These are phyloP conservation scores for Blastomyces parvus DNA, from an alignment of 2,329 filamentous ascomycete species.

Conservation along the genomic window DNA sequence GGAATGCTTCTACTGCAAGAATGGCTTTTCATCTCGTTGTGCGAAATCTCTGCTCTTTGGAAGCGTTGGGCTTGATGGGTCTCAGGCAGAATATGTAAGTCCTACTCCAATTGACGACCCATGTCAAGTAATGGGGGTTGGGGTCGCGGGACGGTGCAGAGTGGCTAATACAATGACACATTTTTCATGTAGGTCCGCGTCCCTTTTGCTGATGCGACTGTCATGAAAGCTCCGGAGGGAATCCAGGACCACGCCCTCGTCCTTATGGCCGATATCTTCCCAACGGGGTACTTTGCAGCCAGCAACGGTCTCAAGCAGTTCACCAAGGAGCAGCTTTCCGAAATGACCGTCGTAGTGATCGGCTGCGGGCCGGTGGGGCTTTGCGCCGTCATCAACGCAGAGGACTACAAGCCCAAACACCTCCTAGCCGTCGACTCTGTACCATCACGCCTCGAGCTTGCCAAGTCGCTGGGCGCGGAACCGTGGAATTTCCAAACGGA, in stretches of 20 bases:
- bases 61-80: constrained; percentile 58
- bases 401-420: constrained; percentile 65
- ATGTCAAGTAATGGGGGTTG: not conserved
- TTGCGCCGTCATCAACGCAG: constrained; percentile 68
- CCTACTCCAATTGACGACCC: not conserved
- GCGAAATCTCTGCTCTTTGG: constrained; percentile 62
- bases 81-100: constrained; percentile 65
- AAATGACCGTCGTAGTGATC: constrained; percentile 66
- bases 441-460: constrained; percentile 62
- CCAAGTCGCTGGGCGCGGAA: constrained; percentile 65
- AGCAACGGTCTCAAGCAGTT: constrained; percentile 64
- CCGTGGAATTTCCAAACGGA: constrained; percentile 68
- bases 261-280: constrained; percentile 90
- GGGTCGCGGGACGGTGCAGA: not conserved
- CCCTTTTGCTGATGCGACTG: constrained; percentile 69
- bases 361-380: constrained; percentile 81
- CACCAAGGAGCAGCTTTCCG: constrained; percentile 46
- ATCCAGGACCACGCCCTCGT: constrained; percentile 67
- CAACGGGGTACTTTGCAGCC: constrained; percentile 72
- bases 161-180: not conserved
- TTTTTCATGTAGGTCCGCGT: constrained; percentile 49
- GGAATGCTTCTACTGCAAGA: constrained; percentile 75
- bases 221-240: constrained; percentile 60
- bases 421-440: constrained; percentile 73
- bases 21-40: constrained; percentile 69